Base-by-base conservation (phyloP, 306 rosid genomes). In the Delonix regia region DNA sequence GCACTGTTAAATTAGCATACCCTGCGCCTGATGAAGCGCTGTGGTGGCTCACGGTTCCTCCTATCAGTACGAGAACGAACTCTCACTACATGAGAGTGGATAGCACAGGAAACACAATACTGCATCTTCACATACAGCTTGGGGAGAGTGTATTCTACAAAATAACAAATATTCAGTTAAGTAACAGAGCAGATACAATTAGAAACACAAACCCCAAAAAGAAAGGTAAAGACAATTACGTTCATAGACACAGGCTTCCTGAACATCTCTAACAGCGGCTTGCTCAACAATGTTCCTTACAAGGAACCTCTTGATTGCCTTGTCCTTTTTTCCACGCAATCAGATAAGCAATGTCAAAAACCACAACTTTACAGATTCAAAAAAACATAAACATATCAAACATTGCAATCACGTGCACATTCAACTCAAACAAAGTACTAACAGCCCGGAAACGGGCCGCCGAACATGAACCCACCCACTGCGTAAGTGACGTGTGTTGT, bases 281-380 rank as follows among this genome's bases (percentile, higher is more conserved):
- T 95, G 99, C 79, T 93, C 99, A 9, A 95, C 99, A 70, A 95
- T 95, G 92, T 95, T 95, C 93, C 99, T 91, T 81, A 91, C 98
- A 0, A 93, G 82, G 67, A 95, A 89, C 51, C 99, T 81, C 83
- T 85, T 85, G 63, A 85, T 85, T 0, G 97, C 85, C 85, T 94
- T 94, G 77, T 94, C 99, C 97, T 94, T 27, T 75, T 38, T 3
- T 18, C 24, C 62, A 18, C 8, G 6, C 25, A 41, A 71, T 44
- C 9, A 13, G 28, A 68, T 12, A 62, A 52, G 18, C 41, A 16
- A 9, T 22, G 0, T 39, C 53, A 69, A 70, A 52, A 11, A 76
- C 69, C 34, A 18, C 36, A 71, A 0, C 24, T 27, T 11, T 0
- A 72, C 14, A 11, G 16, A 45, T 62, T 53, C 11, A 59, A 24